These are phyloP conservation scores for Yamadazyma ubonensis DNA, from an alignment of 805 yeast species.

Conservation along the genomic window DNA sequence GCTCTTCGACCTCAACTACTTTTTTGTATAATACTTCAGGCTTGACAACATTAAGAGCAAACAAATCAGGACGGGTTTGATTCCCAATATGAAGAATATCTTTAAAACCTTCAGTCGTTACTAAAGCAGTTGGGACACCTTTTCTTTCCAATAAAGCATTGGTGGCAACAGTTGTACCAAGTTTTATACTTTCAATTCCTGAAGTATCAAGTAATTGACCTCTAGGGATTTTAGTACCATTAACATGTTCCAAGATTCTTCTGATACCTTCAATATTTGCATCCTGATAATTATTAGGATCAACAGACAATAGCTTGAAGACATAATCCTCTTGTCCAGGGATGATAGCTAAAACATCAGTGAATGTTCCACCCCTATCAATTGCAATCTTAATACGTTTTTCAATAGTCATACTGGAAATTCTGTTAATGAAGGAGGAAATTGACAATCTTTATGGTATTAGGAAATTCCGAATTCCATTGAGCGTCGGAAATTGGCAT, in stretches of 20 bases:
- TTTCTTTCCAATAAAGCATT: constrained; percentile 24
- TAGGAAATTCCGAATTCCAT: not conserved
- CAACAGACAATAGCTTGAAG: constrained; percentile 32
- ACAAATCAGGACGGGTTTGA: constrained; percentile 22
- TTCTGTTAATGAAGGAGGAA: not conserved
- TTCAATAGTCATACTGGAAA: not conserved
- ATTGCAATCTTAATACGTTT: constrained; percentile 17
- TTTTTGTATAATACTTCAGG: constrained; percentile 16
- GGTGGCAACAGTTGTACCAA: constrained; percentile 33
- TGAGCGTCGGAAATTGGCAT: not conserved
- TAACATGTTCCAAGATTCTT: constrained; percentile 17
- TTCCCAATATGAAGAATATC: constrained; percentile 22
- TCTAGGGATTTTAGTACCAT: constrained; percentile 24
- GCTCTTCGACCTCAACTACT: constrained; percentile 21
- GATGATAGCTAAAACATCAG: constrained; percentile 38
- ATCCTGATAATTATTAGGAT: constrained; percentile 20
- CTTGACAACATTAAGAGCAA: constrained; percentile 17
- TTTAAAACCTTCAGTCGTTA: constrained; percentile 21
- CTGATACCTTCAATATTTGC: constrained; percentile 23
- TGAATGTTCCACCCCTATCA: constrained; percentile 28
- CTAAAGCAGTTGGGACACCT: constrained; percentile 19
- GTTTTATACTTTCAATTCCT: constrained; percentile 17
- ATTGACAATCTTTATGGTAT: not conserved
- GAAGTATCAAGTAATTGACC: constrained; percentile 18
- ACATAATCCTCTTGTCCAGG: constrained; percentile 56